phyloP scores from a whole-genome alignment of 148 eudicot genomes.

The Persicaria tinctoria region DNA sequence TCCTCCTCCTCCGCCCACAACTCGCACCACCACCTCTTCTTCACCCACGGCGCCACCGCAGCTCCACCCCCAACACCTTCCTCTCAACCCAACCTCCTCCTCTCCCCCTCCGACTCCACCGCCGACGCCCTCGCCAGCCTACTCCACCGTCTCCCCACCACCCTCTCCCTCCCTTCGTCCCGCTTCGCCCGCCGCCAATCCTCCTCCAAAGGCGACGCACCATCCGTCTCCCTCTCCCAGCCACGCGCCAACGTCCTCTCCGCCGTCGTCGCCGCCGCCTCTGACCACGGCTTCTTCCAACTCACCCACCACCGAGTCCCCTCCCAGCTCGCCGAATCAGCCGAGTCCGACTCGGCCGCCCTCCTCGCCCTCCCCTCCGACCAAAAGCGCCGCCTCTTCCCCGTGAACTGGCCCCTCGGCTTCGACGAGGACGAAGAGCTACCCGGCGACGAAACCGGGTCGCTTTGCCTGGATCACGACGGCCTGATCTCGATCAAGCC shows the following conservation, averaged over 20 bases:
- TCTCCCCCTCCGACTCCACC: slow-evolving; percentile 23
- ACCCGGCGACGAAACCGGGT: slow-evolving; percentile 23
- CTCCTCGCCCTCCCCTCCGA: slow-evolving; percentile 35
- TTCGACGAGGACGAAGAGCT: slow-evolving; percentile 20
- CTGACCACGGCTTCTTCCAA: slow-evolving; percentile 58
- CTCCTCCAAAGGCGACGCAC: slow-evolving; percentile 15
- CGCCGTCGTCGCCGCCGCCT: slow-evolving; percentile 23
- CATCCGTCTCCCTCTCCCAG: slow-evolving; percentile 31
- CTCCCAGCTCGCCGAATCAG: slow-evolving; percentile 42
- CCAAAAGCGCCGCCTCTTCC: slow-evolving; percentile 30
- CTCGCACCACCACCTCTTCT: slow-evolving; percentile 25
- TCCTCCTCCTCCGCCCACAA: slow-evolving; percentile 42
- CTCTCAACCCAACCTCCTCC: slow-evolving; percentile 24
- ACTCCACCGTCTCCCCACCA: slow-evolving; percentile 71
- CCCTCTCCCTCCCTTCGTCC: slow-evolving; percentile 57
- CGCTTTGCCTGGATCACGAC: slow-evolving; percentile 42
- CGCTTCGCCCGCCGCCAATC: slow-evolving; percentile 36
- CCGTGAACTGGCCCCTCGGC: slow-evolving; percentile 58
- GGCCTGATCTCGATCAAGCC: slow-evolving; percentile 20
- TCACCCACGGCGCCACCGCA: slow-evolving; percentile 37
- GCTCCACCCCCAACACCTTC: slow-evolving; percentile 88
- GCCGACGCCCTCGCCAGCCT: slow-evolving; percentile 38
- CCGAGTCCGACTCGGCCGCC: slow-evolving; percentile 46
- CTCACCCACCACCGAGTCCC: slow-evolving; percentile 42
- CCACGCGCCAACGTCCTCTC: slow-evolving; percentile 15